These are phyloP conservation scores for Rhizopogon vesiculosus DNA, from an alignment of 768 basidiomycete species.

Conservation along the genomic window DNA sequence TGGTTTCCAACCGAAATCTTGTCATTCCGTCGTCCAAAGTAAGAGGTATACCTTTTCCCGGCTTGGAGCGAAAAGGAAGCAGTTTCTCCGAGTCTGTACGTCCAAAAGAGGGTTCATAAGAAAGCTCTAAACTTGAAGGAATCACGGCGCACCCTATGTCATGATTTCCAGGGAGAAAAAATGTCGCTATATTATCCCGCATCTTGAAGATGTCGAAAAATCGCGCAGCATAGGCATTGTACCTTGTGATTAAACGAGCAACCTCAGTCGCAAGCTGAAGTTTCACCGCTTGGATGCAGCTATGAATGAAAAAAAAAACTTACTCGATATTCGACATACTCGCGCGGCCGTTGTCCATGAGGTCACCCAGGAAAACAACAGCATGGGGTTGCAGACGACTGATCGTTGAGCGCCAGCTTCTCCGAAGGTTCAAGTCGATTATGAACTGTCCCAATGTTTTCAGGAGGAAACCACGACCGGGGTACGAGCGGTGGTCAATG, in stretches of 20 bases:
- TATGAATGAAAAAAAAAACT: constrained; percentile 25
- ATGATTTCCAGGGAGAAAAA: constrained; percentile 87
- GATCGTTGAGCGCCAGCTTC: constrained; percentile 73
- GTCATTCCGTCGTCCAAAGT: constrained; percentile 75
- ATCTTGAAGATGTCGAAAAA: constrained; percentile 69
- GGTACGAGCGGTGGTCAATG: constrained; percentile 71
- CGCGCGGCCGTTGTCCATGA: constrained; percentile 83
- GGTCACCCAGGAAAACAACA: constrained; percentile 84
- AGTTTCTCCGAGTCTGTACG: constrained; percentile 23
- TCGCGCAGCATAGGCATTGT: constrained; percentile 60
- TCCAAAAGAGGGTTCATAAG: constrained; percentile 1
- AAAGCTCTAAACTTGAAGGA: constrained; percentile 1
- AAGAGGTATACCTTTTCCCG: constrained; percentile 54
- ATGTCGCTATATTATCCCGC: constrained; percentile 44
- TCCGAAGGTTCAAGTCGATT: constrained; percentile 80
- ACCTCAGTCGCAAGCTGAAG: constrained; percentile 4
- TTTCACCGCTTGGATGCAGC: background rate
- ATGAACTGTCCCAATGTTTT: constrained; percentile 58
- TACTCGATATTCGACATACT: constrained; percentile 66
- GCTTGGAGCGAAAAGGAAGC: constrained; percentile 36
- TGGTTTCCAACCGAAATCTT: constrained; percentile 65
- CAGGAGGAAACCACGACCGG: constrained; percentile 48
- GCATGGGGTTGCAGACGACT: constrained; percentile 54
- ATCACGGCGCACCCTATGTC: constrained; percentile 62
- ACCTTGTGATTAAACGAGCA: constrained; percentile 41